Percentiles rank a stretch among this genome's conserved stretches.
Conservation (phyloP, 192 early-diverging fungal species). For the Phlyctochytrium bullatum region DNA sequence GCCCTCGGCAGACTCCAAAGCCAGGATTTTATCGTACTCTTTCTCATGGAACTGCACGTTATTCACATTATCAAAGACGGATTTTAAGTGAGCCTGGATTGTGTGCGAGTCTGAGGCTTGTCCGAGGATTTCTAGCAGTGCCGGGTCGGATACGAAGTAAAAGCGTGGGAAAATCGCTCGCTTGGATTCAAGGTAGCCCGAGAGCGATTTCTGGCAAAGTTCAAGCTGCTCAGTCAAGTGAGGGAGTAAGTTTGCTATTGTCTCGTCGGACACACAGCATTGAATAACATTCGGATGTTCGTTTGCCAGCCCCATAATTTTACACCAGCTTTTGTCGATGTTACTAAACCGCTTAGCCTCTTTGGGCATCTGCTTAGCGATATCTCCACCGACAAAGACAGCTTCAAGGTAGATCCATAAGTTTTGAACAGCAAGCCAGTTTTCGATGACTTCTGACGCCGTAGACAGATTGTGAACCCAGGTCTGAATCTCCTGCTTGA, state of each 20-base stretch:
- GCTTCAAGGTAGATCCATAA: constrained; percentile 69
- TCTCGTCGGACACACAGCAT: constrained; percentile 63
- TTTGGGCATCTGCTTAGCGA: constrained; percentile 69
- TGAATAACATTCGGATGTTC: constrained; percentile 68
- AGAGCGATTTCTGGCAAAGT: constrained; percentile 64
- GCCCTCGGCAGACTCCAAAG: constrained; percentile 57
- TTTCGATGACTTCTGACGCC: constrained; percentile 66
- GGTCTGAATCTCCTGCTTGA: constrained; percentile 58
- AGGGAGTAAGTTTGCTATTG: constrained; percentile 61
- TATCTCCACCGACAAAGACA: constrained; percentile 67
- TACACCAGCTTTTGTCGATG: constrained; percentile 67
- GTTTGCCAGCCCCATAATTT: constrained; percentile 65
- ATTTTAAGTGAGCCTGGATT: constrained; percentile 60
- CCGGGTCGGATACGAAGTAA: constrained; percentile 65
- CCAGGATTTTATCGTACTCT: constrained; percentile 67
- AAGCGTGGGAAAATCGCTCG: constrained; percentile 64
- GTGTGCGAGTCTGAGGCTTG: constrained; percentile 67
- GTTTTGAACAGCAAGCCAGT: constrained; percentile 65
- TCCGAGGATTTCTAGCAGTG: constrained; percentile 62
- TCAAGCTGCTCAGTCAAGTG: constrained; percentile 64
- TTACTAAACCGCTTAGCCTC: constrained; percentile 67
- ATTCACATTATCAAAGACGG: constrained; percentile 60
- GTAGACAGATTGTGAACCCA: constrained; percentile 66
- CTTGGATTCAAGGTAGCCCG: constrained; percentile 63
- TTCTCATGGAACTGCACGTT: constrained; percentile 64